A percentile compares a stretch with the other conserved stretches of the same genome.
phyloP scores from a whole-genome alignment of 2,329 filamentous ascomycete genomes.

The Xylariaceae sp. region DNA sequence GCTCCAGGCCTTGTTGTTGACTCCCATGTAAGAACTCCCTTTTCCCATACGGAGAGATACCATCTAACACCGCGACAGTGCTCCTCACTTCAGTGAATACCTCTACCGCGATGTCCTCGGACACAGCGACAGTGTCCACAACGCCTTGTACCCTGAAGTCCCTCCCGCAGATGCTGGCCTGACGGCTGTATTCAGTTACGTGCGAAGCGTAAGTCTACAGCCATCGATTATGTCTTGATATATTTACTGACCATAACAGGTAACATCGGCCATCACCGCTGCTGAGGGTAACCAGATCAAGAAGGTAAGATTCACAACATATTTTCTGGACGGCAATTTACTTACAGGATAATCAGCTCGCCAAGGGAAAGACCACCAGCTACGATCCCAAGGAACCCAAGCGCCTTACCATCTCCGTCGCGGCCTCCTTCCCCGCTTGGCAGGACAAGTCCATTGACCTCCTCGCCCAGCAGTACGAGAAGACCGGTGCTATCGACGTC shows the following conservation, averaged over 20 bases:
- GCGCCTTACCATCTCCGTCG: constrained; percentile 80
- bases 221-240: constrained; percentile 36
- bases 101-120: constrained; percentile 89
- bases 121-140: constrained; percentile 71
- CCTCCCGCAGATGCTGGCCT: constrained; percentile 61
- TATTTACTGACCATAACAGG: constrained; percentile 8
- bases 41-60: not conserved
- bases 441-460: constrained; percentile 86
- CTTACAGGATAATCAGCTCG: constrained; percentile 28
- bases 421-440: constrained; percentile 78
- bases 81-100: constrained; percentile 92
- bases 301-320: constrained; percentile 53
- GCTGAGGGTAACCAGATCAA: constrained; percentile 79
- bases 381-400: constrained; percentile 93
- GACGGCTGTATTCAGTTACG: constrained; percentile 76
- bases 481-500: constrained; percentile 37
- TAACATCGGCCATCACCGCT: constrained; percentile 72
- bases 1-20: constrained; percentile 75
- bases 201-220: constrained; percentile 40
- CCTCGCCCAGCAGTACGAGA: constrained; percentile 45
- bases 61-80: constrained; percentile 29
- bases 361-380: constrained; percentile 78
- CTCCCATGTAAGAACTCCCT: constrained; percentile 51
- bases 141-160: constrained; percentile 67
- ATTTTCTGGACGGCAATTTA: not conserved